Evolutionary conservation across 768 basidiomycete species (phyloP).

Genomic region (Mycena sanguinolenta): DNA sequence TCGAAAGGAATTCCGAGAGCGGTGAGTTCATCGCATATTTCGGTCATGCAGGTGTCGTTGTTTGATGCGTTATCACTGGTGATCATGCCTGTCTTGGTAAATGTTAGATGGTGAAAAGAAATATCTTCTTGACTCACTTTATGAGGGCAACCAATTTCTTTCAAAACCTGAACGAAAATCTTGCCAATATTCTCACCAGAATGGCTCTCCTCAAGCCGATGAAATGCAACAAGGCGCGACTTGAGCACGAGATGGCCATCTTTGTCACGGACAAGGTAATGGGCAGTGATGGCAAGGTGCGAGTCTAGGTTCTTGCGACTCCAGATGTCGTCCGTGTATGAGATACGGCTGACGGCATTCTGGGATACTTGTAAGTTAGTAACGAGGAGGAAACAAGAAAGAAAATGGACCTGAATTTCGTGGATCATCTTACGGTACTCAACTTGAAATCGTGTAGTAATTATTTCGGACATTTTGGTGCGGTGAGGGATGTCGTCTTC

Average conservation of each 20-base stretch:
- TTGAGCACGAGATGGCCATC: conserved; percentile 23
- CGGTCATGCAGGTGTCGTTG: neutral
- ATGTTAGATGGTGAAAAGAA: neutral
- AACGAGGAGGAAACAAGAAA: neutral
- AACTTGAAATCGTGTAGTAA: neutral
- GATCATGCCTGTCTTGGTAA: neutral
- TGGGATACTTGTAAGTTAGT: neutral
- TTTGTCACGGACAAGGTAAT: conserved; percentile 31
- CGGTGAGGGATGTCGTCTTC: neutral
- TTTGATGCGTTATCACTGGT: conserved; percentile 15
- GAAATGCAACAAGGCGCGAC: conserved; percentile 27
- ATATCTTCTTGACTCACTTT: conserved; percentile 4
- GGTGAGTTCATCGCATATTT: neutral
- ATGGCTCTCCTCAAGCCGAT: conserved; percentile 33
- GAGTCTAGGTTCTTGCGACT: conserved; percentile 21
- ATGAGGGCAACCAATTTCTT: conserved; percentile 21
- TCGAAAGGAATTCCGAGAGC: conserved; percentile 33
- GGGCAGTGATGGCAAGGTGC: conserved; percentile 34
- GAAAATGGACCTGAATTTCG: neutral
- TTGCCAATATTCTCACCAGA: conserved; percentile 29
- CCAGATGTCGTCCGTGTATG: conserved; percentile 38
- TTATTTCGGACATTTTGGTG: neutral
- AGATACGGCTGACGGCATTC: conserved; percentile 21
- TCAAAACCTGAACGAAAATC: conserved; percentile 20
- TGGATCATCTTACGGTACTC: neutral